These are phyloP conservation scores for Xylaria acuta DNA, from an alignment of 495 filamentous ascomycete genomes.

Conservation along the genomic window DNA sequence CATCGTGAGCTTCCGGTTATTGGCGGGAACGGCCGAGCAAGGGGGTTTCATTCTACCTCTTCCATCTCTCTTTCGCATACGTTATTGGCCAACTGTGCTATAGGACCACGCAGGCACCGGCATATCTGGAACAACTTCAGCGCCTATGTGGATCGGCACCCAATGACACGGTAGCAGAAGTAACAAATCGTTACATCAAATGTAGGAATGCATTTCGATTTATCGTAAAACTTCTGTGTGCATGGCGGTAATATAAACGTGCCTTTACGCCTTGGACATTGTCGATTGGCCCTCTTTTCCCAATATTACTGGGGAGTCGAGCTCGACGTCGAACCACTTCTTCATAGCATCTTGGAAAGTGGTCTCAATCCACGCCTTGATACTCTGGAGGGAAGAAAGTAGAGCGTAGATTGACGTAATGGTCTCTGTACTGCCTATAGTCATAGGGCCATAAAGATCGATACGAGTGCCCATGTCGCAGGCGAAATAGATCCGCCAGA, in stretches of 20 bases:
- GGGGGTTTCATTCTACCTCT: background rate
- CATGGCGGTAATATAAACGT: too few species aligned
- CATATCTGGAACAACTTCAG: too few species aligned
- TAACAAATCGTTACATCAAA: too few species aligned
- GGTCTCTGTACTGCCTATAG: background rate
- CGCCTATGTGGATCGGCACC: too few species aligned
- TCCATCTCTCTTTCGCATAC: background rate
- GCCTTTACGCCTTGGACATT: too few species aligned
- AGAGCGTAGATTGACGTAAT: background rate
- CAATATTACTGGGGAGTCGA: too few species aligned
- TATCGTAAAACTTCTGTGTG: too few species aligned
- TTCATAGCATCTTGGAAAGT: conserved; percentile 8
- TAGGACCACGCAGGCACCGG: background rate
- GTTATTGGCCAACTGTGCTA: background rate
- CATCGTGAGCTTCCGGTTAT: background rate
- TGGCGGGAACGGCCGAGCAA: background rate
- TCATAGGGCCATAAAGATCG: background rate
- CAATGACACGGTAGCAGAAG: too few species aligned
- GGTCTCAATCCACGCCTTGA: conserved; percentile 7
- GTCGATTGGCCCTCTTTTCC: too few species aligned
- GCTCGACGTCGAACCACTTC: too few species aligned
- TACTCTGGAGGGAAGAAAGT: background rate
- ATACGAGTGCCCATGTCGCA: background rate
- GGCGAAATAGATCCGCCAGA: conserved; percentile 8
- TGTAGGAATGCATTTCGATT: too few species aligned